Conservation (phyloP, 352 stramenopile genomes). For the Globisporangium cystogenes region DNA sequence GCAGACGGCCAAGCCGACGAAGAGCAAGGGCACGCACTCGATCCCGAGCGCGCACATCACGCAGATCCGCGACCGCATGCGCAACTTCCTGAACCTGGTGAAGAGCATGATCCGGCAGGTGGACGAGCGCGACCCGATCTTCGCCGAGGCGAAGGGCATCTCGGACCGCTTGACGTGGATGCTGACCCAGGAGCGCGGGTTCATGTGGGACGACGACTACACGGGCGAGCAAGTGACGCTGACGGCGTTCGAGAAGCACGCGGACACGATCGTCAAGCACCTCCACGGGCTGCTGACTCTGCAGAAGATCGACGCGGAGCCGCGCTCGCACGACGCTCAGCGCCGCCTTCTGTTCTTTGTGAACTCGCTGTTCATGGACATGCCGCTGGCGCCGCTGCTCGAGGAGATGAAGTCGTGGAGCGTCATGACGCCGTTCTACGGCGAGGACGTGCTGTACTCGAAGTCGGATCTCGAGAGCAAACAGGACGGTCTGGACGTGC, state of each 20-base stretch:
- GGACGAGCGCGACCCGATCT: slow-evolving; percentile 74
- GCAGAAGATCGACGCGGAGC: slow-evolving; percentile 97
- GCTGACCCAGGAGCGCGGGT: slow-evolving; percentile 95
- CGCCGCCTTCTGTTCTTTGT: slow-evolving; percentile 97
- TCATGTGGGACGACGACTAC: slow-evolving; percentile 99
- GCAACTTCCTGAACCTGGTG: slow-evolving; percentile 91
- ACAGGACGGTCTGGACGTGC: slow-evolving; percentile 89
- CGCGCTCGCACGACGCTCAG: slow-evolving; percentile 94
- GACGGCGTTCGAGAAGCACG: slow-evolving; percentile 75
- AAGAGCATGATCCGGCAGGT: slow-evolving; percentile 82
- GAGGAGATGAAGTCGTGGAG: slow-evolving; percentile 99
- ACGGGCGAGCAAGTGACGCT: slow-evolving; percentile 92
- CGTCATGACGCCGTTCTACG: slow-evolving; percentile 98
- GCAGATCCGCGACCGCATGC: slow-evolving; percentile 94
- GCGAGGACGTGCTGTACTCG: slow-evolving; percentile 96
- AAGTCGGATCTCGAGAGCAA: slow-evolving; percentile 96
- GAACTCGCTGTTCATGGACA: slow-evolving; percentile 99
- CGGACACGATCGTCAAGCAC: slow-evolving; percentile 80
- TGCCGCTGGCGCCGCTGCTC: slow-evolving; percentile 94
- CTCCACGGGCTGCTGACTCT: slow-evolving; percentile 94
- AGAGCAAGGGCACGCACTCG: slow-evolving; percentile 50
- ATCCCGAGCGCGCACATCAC: slow-evolving; percentile 81
- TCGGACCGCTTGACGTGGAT: slow-evolving; percentile 95
- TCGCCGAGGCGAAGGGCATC: slow-evolving; percentile 87
- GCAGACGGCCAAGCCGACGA: slow-evolving; percentile 58